Conservation (phyloP, 208 protist genomes). For the Acanthamoeba divionensis region DNA sequence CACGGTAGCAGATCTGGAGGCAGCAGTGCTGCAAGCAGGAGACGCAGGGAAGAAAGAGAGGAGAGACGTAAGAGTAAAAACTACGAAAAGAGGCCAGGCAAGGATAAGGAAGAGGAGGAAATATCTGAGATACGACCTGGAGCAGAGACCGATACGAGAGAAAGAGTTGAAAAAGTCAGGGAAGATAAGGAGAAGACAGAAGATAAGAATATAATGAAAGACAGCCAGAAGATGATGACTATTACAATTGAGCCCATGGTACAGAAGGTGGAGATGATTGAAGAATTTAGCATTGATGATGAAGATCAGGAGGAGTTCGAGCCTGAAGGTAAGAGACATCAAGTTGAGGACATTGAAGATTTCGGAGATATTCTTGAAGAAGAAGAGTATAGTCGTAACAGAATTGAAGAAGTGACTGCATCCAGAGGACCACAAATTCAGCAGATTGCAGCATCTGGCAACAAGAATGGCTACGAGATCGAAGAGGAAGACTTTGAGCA, state of each 20-base stretch:
- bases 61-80: no score
- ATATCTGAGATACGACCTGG: not conserved
- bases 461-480: no score
- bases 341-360: not conserved
- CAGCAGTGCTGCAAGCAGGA: no score
- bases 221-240: not conserved
- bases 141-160: not conserved
- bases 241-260: not conserved
- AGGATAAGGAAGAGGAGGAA: no score
- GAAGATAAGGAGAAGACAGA: not conserved
- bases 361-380: not conserved
- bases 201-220: not conserved
- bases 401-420: no score
- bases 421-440: no score
- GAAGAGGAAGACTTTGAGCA: not conserved
- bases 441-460: no score
- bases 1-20: no score
- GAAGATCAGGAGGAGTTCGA: not conserved
- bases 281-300: not conserved
- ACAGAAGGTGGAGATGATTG: not conserved
- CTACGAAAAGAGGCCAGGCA: no score
- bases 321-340: not conserved
- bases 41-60: no score
- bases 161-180: not conserved
- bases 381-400: not conserved